Base-by-base conservation (phyloP, 495 filamentous ascomycete species). In the Parachaetomium inaequale region DNA sequence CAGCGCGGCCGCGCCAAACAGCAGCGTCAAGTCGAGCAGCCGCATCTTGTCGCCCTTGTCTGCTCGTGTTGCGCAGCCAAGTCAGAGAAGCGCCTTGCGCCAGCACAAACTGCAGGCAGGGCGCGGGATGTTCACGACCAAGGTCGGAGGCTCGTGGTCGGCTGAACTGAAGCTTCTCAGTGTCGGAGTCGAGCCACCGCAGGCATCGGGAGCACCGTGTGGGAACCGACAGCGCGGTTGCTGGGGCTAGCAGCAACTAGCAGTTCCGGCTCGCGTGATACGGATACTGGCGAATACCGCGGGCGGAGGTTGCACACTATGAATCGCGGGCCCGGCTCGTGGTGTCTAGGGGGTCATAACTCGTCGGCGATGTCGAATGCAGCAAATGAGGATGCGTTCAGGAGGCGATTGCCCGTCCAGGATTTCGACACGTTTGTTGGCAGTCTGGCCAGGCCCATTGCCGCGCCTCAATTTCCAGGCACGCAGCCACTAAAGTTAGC, bases 1-100 rank as follows among this genome's bases (percentile, higher is more conserved):
- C 42, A 76, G 62, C 29, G 68, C 68, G 52, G 74, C 78, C 34
- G 75, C 73, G 68, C 76, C 70, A 58, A 79, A 58, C 34, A 80
- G 60, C 63, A 81, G 63, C 50, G 75, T 66, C 38, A 74, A 63
- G 59, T 69, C 58, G 31, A 59, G 63, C 31, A 66, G 52, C 57
- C 70, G 60, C 70, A 72, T 72, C 7, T 60, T 68, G 43, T 57
- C 26, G 36, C 34, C 11, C 21, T 3, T 7, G 17, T 14, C 34
- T 6, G 53, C 14, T 8, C 28, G 28, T 15, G 21, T 19, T n/a
- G 7, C n/a, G 19, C 3, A 34, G 25, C 32, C 26, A 15, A 15
- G 17, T 23, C 12, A 12, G 14, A 28, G 28, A 42, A n/a, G 34
- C 28, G 45, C 51, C 51, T 54, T 52, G 38, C 40, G 36, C 47